These are phyloP conservation scores for Mortierella sp. DNA, from an alignment of 371 early-diverging fungal species.

Conservation along the genomic window DNA sequence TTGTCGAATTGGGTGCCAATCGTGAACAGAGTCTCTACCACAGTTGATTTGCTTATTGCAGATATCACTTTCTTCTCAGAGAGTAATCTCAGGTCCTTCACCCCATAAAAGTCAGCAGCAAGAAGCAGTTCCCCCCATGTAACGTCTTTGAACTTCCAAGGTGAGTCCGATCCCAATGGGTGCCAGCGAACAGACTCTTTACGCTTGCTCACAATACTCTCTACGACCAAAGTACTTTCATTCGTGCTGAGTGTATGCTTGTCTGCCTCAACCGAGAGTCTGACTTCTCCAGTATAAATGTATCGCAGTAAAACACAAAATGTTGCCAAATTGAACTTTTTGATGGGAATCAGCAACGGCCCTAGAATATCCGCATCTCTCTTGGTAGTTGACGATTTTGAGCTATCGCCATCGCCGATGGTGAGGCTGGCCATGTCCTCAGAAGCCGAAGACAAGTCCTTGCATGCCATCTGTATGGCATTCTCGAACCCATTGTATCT, in stretches of 20 bases:
- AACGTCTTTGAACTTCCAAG: conserved; percentile 6
- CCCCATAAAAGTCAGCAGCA: conserved; percentile 10
- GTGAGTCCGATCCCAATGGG: not conserved
- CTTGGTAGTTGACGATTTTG: not conserved
- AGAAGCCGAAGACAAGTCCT: not conserved
- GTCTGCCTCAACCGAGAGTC: not conserved
- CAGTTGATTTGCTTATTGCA: not conserved
- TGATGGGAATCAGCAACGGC: not conserved
- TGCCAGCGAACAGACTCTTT: not conserved
- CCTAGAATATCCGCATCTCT: not conserved
- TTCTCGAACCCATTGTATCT: conserved; percentile 2
- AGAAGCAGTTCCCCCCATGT: conserved; percentile 15
- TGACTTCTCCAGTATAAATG: conserved; percentile 17
- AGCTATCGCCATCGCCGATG: too few relatives aligned
- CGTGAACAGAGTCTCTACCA: conserved; percentile 2
- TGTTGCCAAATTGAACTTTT: not conserved
- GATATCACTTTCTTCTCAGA: not conserved
- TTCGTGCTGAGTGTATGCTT: not conserved
- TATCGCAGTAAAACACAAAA: conserved; percentile 12
- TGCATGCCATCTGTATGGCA: conserved; percentile 3
- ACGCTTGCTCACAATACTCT: not conserved
- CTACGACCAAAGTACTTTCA: too few relatives aligned
- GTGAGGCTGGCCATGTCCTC: not conserved
- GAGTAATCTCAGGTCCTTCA: not conserved
- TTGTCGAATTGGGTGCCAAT: not conserved